A percentile compares a stretch with the other conserved stretches of the same genome.
Conservation (phyloP, 169 alveolate genomes). For the Eimeria zaria region DNA sequence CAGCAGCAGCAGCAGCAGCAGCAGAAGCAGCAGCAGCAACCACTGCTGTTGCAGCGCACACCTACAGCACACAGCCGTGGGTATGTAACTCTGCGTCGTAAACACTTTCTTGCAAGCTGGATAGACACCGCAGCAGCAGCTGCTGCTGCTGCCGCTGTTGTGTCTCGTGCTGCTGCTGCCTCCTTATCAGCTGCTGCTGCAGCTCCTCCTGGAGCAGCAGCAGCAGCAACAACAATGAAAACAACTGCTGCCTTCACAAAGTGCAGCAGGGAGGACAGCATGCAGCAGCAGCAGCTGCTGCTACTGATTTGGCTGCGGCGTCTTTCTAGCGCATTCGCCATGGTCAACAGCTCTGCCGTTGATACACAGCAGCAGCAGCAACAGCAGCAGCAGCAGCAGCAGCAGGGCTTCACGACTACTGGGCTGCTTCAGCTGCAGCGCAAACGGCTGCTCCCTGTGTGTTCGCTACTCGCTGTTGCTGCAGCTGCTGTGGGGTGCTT, state of each 20-base stretch:
- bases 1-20: constrained; percentile 53
- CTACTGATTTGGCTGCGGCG: constrained; percentile 44
- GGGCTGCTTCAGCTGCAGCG: constrained; percentile 57
- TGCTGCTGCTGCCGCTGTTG: constrained; percentile 45
- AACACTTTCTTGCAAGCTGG: constrained; percentile 11
- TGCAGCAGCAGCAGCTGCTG: constrained; percentile 69
- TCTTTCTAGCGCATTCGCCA: background rate
- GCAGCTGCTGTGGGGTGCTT: constrained; percentile 61
- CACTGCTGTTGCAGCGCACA: background rate
- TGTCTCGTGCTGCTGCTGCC: constrained; percentile 41
- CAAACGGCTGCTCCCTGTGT: constrained; percentile 24
- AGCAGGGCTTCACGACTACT: background rate
- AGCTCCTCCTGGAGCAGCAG: constrained; percentile 17
- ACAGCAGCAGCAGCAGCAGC: constrained; percentile 67
- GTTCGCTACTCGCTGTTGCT: constrained; percentile 25
- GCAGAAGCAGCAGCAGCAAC: background rate
- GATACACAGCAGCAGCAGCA: background rate
- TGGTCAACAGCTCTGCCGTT: background rate
- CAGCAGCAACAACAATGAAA: background rate
- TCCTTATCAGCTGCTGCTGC: background rate
- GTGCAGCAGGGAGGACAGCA: constrained; percentile 9
- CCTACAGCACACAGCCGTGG: background rate
- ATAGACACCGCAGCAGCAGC: constrained; percentile 45
- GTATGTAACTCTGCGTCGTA: constrained; percentile 8
- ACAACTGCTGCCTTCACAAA: background rate